Percentiles rank a stretch among this genome's conserved stretches.
Conservation (phyloP, 768 basidiomycete genomes). For the Lentinula sp. region DNA sequence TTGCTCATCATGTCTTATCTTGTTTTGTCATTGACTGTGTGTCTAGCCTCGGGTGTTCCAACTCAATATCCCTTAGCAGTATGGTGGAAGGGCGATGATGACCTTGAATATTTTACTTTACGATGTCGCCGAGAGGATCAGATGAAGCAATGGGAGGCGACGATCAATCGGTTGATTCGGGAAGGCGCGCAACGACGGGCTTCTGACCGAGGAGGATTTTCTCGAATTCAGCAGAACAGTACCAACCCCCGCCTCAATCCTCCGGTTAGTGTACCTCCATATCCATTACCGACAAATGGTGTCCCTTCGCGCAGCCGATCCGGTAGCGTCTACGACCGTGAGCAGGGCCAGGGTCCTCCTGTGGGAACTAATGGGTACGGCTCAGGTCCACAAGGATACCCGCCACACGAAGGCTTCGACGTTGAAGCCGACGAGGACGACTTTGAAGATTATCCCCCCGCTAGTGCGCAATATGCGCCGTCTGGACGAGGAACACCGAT, state of each 20-base stretch:
- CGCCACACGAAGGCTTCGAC: constrained; percentile 65
- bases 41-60: constrained; percentile 39
- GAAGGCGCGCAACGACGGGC: constrained; percentile 66
- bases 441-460: constrained; percentile 66
- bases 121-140: constrained; percentile 92
- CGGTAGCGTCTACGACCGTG: constrained; percentile 6
- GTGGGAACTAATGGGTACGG: background rate
- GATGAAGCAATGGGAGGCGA: constrained; percentile 86
- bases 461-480: constrained; percentile 27
- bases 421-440: constrained; percentile 69
- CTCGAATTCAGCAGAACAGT: constrained; percentile 46
- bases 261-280: background rate
- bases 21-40: background rate
- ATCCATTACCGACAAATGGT: background rate
- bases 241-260: constrained; percentile 26
- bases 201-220: constrained; percentile 54
- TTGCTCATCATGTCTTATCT: constrained; percentile 6
- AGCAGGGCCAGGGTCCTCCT: background rate
- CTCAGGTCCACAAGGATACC: constrained; percentile 48
- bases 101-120: constrained; percentile 89
- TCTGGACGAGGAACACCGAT: constrained; percentile 76
- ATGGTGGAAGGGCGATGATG: constrained; percentile 93
- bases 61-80: constrained; percentile 78
- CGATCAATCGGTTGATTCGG: constrained; percentile 83
- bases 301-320: background rate